Conservation (phyloP, 1,139 yeast genomes). For the Casaregolazyma suthepensis region DNA sequence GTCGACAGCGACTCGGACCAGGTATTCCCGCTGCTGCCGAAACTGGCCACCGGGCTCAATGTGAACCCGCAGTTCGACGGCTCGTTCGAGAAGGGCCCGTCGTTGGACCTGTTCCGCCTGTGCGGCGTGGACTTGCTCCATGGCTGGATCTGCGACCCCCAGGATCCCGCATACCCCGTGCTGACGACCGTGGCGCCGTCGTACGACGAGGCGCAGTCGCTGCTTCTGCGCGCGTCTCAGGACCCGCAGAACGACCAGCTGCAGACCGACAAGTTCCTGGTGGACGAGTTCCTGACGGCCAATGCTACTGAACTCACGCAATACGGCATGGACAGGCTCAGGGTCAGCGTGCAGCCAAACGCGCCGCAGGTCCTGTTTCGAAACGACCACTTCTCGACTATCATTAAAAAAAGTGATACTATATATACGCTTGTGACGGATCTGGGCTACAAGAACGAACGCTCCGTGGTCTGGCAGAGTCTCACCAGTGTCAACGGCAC, state of each 20-base stretch:
- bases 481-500: constrained; percentile 59
- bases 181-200: constrained; percentile 34
- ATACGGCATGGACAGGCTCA: constrained; percentile 47
- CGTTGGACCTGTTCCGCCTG: constrained; percentile 40
- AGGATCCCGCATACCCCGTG: constrained; percentile 29
- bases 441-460: constrained; percentile 48
- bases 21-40: constrained; percentile 51
- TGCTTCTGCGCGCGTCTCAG: constrained; percentile 21
- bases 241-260: constrained; percentile 13
- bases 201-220: constrained; percentile 43
- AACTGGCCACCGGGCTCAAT: constrained; percentile 63
- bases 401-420: constrained; percentile 48
- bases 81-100: constrained; percentile 44
- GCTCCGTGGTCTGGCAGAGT: constrained; percentile 69
- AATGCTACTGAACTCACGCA: constrained; percentile 69
- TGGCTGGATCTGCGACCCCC: constrained; percentile 44
- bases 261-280: constrained; percentile 17
- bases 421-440: constrained; percentile 69
- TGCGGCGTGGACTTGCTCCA: constrained; percentile 44
- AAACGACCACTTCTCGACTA: constrained; percentile 77
- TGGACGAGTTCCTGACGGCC: constrained; percentile 40
- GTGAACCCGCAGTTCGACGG: constrained; percentile 72
- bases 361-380: constrained; percentile 66
- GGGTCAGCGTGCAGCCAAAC: constrained; percentile 38
- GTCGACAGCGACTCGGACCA: constrained; percentile 7